Evolutionary conservation across 805 yeast genomes (phyloP).

Genomic region (Kuraishia floccosa): DNA sequence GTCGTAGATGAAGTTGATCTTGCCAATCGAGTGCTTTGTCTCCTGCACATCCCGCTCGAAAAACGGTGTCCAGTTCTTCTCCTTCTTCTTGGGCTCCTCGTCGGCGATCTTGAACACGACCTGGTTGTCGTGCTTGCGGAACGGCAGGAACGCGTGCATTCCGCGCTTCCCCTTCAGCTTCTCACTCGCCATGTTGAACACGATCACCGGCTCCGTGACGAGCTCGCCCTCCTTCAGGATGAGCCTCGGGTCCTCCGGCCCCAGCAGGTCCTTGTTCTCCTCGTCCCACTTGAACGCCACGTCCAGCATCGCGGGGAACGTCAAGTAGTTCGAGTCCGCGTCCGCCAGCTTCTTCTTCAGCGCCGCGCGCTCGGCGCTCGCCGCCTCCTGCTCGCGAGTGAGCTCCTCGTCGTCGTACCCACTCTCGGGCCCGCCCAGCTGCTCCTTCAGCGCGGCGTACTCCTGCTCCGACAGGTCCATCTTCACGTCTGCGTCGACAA

Average conservation of each 20-base stretch:
- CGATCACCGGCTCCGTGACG: slow-evolving; percentile 30
- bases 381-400: not conserved
- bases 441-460: not conserved
- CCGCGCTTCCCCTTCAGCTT: slow-evolving; percentile 12
- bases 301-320: slow-evolving; percentile 2
- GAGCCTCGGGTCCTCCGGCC: slow-evolving; percentile 36
- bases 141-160: slow-evolving; percentile 22
- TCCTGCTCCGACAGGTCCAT: not conserved
- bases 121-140: slow-evolving; percentile 13
- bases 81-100: slow-evolving; percentile 8
- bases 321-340: slow-evolving; percentile 1
- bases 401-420: slow-evolving; percentile 1
- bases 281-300: slow-evolving; percentile 1
- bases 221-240: slow-evolving; percentile 8
- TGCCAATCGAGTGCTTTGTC: slow-evolving; percentile 11
- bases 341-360: not conserved
- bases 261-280: slow-evolving; percentile 7
- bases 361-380: not conserved
- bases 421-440: too few species aligned
- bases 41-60: slow-evolving; percentile 11
- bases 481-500: not conserved
- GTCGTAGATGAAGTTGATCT: slow-evolving; percentile 18
- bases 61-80: slow-evolving; percentile 29
- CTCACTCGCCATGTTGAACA: slow-evolving; percentile 24
- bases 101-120: slow-evolving; percentile 12